Conservation (phyloP, 768 basidiomycete species). For the Phylloporus rhodoxanthus region DNA sequence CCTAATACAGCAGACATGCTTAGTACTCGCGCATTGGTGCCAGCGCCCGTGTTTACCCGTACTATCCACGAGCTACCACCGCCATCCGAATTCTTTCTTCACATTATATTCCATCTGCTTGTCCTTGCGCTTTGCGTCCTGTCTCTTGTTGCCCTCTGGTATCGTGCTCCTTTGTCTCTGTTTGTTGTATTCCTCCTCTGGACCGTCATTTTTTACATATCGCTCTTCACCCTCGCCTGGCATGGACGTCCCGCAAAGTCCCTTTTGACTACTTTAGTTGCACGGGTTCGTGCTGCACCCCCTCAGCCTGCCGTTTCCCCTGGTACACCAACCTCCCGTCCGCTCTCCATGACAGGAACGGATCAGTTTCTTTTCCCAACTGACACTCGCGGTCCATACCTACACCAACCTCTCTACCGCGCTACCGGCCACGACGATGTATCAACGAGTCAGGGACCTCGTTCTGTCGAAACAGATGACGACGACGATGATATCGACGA, state of each 20-base stretch:
- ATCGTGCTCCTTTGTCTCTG: conserved; percentile 43
- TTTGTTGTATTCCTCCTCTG: conserved; percentile 66
- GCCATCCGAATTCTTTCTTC: conserved; percentile 37
- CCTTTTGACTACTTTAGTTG: conserved; percentile 45
- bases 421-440: conserved; percentile 41
- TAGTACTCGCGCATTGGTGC: conserved; percentile 38
- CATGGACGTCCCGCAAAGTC: conserved; percentile 52
- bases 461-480: conserved; percentile 51
- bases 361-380: conserved; percentile 43
- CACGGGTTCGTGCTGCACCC: conserved; percentile 36
- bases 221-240: conserved; percentile 53
- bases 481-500: conserved; percentile 73
- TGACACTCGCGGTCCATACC: conserved; percentile 54
- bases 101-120: conserved; percentile 49
- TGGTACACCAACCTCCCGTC: conserved; percentile 34
- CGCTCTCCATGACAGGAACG: conserved; percentile 36
- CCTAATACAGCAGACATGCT: conserved; percentile 48
- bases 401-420: conserved; percentile 60
- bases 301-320: conserved; percentile 30
- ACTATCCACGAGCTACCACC: conserved; percentile 31
- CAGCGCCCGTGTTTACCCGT: conserved; percentile 22
- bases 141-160: conserved; percentile 55
- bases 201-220: conserved; percentile 51
- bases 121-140: conserved; percentile 55
- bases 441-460: conserved; percentile 36